phyloP scores from a whole-genome alignment of 2,329 filamentous ascomycete species.

The Colletotrichum filicis region DNA sequence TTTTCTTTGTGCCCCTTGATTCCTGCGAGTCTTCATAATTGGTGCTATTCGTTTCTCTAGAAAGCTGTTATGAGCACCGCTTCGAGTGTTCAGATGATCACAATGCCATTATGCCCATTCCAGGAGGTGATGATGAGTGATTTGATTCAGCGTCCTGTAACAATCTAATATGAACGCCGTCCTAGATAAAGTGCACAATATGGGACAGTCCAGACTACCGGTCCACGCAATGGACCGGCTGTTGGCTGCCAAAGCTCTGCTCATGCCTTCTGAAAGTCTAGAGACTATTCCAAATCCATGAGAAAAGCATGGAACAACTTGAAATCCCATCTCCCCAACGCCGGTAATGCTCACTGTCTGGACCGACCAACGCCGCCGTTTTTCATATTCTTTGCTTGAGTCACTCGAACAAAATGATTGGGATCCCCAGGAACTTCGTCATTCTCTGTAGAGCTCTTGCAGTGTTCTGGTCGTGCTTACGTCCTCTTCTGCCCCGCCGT shows the following conservation, averaged over 20 bases:
- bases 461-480: not conserved
- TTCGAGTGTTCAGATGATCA: not conserved
- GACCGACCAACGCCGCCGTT: not conserved
- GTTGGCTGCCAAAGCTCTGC: not conserved
- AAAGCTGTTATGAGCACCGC: not conserved
- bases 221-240: not conserved
- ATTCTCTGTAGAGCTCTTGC: not conserved
- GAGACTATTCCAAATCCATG: not conserved
- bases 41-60: not conserved
- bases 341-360: slow-evolving; percentile 1
- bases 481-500: not conserved
- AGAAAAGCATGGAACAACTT: not conserved
- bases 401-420: not conserved
- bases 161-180: slow-evolving; percentile 3
- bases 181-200: not conserved
- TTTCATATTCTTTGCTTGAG: not conserved
- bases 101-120: not conserved
- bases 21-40: not conserved
- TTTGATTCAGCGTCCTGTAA: not conserved
- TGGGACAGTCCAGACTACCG: not conserved
- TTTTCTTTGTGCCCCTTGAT: slow-evolving; percentile 20
- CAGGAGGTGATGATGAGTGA: not conserved
- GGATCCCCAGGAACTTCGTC: no score
- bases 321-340: not conserved
- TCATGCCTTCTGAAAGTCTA: not conserved